These are phyloP conservation scores for Penicillium sp. DNA, from an alignment of 2,329 filamentous ascomycete genomes.

Conservation along the genomic window DNA sequence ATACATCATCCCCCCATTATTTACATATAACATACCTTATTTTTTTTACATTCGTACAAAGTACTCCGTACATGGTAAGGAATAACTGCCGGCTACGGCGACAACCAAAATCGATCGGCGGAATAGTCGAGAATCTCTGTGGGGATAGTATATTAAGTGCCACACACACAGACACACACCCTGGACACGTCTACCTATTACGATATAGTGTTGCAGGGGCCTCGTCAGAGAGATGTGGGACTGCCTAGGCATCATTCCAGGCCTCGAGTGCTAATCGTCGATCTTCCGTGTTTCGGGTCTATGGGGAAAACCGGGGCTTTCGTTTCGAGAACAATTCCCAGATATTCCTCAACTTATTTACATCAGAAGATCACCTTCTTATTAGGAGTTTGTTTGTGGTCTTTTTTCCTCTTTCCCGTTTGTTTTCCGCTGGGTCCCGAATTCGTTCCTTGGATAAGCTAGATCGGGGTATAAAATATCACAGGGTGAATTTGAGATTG, in stretches of 20 bases:
- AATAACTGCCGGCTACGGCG: conserved; percentile 1
- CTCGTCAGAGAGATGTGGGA: conserved; percentile 1
- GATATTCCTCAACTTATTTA: not conserved
- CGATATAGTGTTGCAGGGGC: not conserved
- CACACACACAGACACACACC: not conserved
- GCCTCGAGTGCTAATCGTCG: conserved; percentile 10
- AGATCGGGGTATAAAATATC: not conserved
- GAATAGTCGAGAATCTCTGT: not conserved
- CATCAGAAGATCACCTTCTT: not conserved
- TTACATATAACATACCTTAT: not conserved
- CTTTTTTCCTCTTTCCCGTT: not conserved
- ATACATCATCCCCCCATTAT: not conserved
- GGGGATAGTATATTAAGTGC: not conserved
- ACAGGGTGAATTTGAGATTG: not conserved
- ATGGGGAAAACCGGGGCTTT: conserved; percentile 11
- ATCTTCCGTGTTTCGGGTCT: conserved; percentile 21
- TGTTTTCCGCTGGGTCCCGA: conserved; percentile 1
- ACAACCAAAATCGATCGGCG: not conserved
- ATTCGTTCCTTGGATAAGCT: conserved; percentile 5
- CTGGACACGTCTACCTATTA: not conserved
- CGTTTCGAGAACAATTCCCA: conserved; percentile 4
- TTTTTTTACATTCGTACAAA: not conserved
- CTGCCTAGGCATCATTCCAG: not conserved
- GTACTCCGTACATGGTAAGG: not conserved
- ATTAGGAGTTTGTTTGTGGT: conserved; percentile 3